Evolutionary conservation across 2,329 filamentous ascomycete species (phyloP).

Genomic region (Ramichloridium luteum): DNA sequence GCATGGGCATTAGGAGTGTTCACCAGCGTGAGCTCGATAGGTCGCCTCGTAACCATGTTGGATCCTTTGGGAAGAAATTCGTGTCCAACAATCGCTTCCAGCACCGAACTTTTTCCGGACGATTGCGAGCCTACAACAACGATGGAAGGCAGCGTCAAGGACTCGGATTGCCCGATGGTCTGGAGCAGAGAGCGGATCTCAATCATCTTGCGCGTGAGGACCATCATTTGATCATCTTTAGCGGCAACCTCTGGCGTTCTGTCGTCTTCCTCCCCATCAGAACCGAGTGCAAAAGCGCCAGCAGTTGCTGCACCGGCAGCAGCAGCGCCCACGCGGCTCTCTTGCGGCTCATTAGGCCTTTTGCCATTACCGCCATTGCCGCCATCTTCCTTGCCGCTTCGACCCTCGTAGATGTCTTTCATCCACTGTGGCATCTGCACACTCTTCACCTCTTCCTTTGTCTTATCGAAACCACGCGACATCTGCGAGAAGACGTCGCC

Average conservation of each 20-base stretch:
- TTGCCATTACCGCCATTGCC: conserved; percentile 24
- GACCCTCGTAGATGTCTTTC: conserved; percentile 45
- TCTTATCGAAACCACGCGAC: conserved; percentile 67
- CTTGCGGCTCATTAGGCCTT: conserved; percentile 28
- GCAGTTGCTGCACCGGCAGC: conserved; percentile 59
- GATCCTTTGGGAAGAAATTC: conserved; percentile 96
- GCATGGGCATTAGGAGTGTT: conserved; percentile 79
- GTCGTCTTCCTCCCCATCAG: conserved; percentile 50
- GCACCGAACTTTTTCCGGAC: conserved; percentile 91
- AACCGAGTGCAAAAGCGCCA: conserved; percentile 66
- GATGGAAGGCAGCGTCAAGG: conserved; percentile 82
- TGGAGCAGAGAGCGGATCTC: conserved; percentile 89
- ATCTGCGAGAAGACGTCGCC: conserved; percentile 70
- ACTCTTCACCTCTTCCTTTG: conserved; percentile 48
- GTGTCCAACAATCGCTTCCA: conserved; percentile 94
- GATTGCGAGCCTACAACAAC: conserved; percentile 99
- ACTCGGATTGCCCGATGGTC: conserved; percentile 80
- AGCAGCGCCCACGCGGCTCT: conserved; percentile 39
- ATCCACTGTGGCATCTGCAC: conserved; percentile 60
- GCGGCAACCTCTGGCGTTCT: conserved; percentile 54
- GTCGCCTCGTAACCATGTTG: conserved; percentile 94
- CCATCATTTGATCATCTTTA: conserved; percentile 97
- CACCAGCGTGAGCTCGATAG: conserved; percentile 90
- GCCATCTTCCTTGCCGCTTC: conserved; percentile 19
- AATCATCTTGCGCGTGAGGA: conserved; percentile 98